Conservation (phyloP, 768 basidiomycete species). For the Auriscalpium orientale region DNA sequence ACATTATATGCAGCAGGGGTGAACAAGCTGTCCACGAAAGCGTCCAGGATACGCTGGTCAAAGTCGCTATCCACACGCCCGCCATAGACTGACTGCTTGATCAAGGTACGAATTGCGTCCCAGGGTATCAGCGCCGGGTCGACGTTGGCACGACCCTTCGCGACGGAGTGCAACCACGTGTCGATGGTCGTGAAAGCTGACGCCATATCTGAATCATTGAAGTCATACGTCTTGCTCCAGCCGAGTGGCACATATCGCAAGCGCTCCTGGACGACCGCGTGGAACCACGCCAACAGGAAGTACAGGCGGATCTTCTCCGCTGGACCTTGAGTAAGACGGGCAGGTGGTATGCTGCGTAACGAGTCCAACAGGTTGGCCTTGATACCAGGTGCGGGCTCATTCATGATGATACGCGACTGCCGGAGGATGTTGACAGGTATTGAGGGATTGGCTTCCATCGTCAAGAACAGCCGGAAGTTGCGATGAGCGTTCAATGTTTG, state of each 20-base stretch:
- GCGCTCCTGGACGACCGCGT: constrained; percentile 94
- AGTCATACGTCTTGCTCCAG: constrained; percentile 96
- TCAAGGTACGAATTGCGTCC: constrained; percentile 86
- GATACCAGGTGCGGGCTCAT: constrained; percentile 95
- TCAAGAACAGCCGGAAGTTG: constrained; percentile 94
- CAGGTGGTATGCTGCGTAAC: constrained; percentile 60
- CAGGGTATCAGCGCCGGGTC: constrained; percentile 91
- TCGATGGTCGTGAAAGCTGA: constrained; percentile 91
- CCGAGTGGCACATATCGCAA: constrained; percentile 93
- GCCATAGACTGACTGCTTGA: constrained; percentile 96
- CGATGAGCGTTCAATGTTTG: constrained; percentile 86
- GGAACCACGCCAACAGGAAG: constrained; percentile 98
- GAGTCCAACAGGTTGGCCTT: constrained; percentile 95
- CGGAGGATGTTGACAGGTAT: constrained; percentile 96
- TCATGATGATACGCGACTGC: constrained; percentile 95
- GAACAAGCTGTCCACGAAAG: constrained; percentile 89
- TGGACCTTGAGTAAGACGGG: constrained; percentile 77
- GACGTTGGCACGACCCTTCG: constrained; percentile 86
- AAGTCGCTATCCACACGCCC: constrained; percentile 92
- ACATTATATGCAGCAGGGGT: constrained; percentile 85
- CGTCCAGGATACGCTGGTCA: constrained; percentile 87
- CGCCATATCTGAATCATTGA: constrained; percentile 97
- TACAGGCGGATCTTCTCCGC: constrained; percentile 89
- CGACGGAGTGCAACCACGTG: constrained; percentile 71
- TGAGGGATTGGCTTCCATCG: constrained; percentile 93